Evolutionary conservation across 23 red algal genomes (phyloP).

Genomic region (Chondrus crispus): DNA sequence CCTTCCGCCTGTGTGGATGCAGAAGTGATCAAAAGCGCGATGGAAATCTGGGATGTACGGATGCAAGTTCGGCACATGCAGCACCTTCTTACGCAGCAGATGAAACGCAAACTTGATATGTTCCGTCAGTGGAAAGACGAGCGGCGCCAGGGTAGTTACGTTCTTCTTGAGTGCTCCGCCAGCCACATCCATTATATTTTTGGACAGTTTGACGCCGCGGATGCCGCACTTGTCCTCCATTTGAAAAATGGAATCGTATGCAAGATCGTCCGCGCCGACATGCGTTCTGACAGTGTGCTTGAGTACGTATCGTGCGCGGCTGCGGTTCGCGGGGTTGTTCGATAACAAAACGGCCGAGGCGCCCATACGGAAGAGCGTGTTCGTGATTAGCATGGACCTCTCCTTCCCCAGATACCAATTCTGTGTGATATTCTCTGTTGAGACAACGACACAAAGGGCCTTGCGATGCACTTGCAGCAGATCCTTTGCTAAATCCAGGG

Average conservation of each 20-base stretch:
- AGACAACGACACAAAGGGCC: conserved; percentile 72
- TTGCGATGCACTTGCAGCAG: conserved; percentile 78
- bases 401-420: conserved; percentile 98
- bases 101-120: conserved; percentile 80
- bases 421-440: conserved; percentile 98
- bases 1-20: conserved; percentile 95
- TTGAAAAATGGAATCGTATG: conserved; percentile 94
- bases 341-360: conserved; percentile 81
- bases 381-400: conserved; percentile 90
- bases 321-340: conserved; percentile 39
- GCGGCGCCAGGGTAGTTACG: conserved; percentile 79
- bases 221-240: conserved; percentile 87
- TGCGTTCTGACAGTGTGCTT: conserved; percentile 92
- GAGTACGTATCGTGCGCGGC: conserved; percentile 67
- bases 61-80: background rate
- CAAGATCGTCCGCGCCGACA: conserved; percentile 83
- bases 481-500: conserved; percentile 88
- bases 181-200: conserved; percentile 98
- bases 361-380: conserved; percentile 94
- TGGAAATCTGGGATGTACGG: conserved; percentile 98
- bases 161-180: conserved; percentile 87
- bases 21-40: conserved; percentile 96
- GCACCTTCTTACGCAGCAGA: conserved; percentile 56
- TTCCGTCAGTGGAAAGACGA: conserved; percentile 87
- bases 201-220: conserved; percentile 91